Base-by-base conservation (phyloP, 371 early-diverging fungal species). In the Actinomortierella wolfii region DNA sequence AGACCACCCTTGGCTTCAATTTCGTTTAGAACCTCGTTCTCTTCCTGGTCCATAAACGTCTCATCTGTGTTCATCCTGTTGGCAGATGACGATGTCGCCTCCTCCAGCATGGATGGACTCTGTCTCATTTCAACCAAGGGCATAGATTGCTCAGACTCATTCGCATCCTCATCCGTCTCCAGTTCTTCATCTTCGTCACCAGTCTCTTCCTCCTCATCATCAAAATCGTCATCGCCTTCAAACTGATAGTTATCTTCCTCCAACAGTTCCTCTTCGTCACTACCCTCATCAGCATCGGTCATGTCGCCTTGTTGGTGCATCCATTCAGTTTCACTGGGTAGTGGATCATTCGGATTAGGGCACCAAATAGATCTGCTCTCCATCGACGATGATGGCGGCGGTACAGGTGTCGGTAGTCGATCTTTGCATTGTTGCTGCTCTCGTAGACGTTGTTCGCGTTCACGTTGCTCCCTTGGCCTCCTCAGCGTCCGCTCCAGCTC, bases 1-100 rank as follows among this genome's bases (percentile, higher is more conserved):
- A 70, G 71, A n/a, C 71, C 71, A 0, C 71, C 71, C 24, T 64
- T 70, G 24, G 71, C 65, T 29, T 64, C 65, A 21, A 70, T 70
- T 49, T 70, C 65, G 23, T 56, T 54, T 47, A 64, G 34, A 8
- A 64, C 51, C 34, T 64, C 65, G 8, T 56, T 39, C 21, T 57
- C 58, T 42, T 70, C 58, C 17, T 40, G 52, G 5, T 57, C 71
- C 13, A 51, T 34, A 48, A 59, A 45, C 34, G 34, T 34, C 34
- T 34, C 34, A 4, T 34, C 34, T 11, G 4, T 11, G 4, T 4
- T 11, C 4, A 4, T 34, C 34, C 34, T 34, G 34, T 34, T 34
- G 11, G 7, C 34, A 11, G 11, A 6, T 34, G 34, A 11, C 34
- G 4, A 11, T n/a, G n/a, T n/a, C 34, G 11, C 34, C 11, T 34